A percentile compares a stretch with the other conserved stretches of the same genome.
Evolutionary conservation across 169 alveolate genomes (phyloP).

Genomic region (Theileria orientalis): DNA sequence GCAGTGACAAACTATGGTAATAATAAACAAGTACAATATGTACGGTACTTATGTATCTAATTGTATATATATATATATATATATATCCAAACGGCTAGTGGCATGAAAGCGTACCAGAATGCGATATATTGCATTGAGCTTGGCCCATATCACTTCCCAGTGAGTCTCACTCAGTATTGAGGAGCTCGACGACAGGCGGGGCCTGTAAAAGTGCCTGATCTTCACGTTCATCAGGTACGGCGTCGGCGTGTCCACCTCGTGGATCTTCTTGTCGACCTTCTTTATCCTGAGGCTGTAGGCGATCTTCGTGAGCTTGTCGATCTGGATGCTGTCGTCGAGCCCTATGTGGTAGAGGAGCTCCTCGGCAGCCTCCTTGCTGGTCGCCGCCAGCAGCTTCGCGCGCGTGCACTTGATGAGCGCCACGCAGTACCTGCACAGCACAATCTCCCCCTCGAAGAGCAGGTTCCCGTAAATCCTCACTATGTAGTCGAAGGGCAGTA

Average conservation of each 20-base stretch:
- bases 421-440: constrained; percentile 69
- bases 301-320: constrained; percentile 68
- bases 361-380: constrained; percentile 66
- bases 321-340: constrained; percentile 53
- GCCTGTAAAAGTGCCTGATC: constrained; percentile 73
- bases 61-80: background rate
- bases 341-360: constrained; percentile 70
- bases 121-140: constrained; percentile 52
- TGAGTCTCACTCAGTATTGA: constrained; percentile 54
- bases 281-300: constrained; percentile 71
- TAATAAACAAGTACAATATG: too few species aligned
- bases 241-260: constrained; percentile 30
- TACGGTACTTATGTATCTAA: background rate
- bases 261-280: constrained; percentile 60
- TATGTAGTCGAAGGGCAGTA: constrained; percentile 72
- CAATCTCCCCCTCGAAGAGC: constrained; percentile 74
- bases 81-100: too few species aligned
- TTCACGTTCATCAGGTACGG: constrained; percentile 74
- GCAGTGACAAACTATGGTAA: background rate
- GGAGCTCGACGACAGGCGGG: constrained; percentile 64
- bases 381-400: constrained; percentile 58
- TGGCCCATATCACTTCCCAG: constrained; percentile 75
- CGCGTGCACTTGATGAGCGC: constrained; percentile 67
- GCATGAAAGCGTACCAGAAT: constrained; percentile 25
- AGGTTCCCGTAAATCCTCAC: constrained; percentile 70